Base-by-base conservation (phyloP, 139 green algal species). In the Penium margaritaceum region DNA sequence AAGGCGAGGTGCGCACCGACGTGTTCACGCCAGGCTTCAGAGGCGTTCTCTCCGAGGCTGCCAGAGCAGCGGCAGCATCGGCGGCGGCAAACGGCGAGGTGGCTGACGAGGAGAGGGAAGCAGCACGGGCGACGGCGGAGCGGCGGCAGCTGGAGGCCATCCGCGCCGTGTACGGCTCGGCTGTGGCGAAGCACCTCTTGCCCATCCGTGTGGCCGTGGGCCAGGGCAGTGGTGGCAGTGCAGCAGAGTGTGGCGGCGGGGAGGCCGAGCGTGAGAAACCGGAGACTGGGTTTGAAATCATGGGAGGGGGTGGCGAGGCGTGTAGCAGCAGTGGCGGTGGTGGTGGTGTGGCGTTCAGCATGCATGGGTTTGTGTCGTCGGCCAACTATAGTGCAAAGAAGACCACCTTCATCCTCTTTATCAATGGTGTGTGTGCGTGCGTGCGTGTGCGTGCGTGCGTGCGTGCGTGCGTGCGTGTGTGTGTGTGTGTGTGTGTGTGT, bases 361-460 rank as follows among this genome's bases (percentile, higher is more conserved):
- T 74, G 30, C 78, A 90, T 81, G 91, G 89, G 6, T 90, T 84
- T 60, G 75, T 94, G 15, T 89, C 86, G 6, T 79, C 81, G 27
- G 76, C 83, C 12, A 88, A 89, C 70, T 92, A 91, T 53, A 71
- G 12, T 14, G 84, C 79, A 47, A 91, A 91, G 85, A 84, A 81
- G 55, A 88, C 87, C 7, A 76, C 77, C 7, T 74, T 96, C 30
- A 74, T 98, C 6, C 83, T 99, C 30, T 97, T 97, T 82, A 93
- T 99, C 78, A 98, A 99, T 79, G 85, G 75, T 82, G n/a, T n/a
- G n/a, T n/a, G n/a, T n/a, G n/a, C n/a, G n/a, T n/a, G n/a, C n/a
- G n/a, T n/a, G n/a, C n/a, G n/a, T n/a, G n/a, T n/a, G n/a, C n/a
- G n/a, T n/a, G n/a, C n/a, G n/a, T n/a, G n/a, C n/a, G n/a, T n/a